Percentiles rank a stretch among this genome's conserved stretches.
phyloP scores from a whole-genome alignment of 129 eudicot genomes.

The Apium graveolens region DNA sequence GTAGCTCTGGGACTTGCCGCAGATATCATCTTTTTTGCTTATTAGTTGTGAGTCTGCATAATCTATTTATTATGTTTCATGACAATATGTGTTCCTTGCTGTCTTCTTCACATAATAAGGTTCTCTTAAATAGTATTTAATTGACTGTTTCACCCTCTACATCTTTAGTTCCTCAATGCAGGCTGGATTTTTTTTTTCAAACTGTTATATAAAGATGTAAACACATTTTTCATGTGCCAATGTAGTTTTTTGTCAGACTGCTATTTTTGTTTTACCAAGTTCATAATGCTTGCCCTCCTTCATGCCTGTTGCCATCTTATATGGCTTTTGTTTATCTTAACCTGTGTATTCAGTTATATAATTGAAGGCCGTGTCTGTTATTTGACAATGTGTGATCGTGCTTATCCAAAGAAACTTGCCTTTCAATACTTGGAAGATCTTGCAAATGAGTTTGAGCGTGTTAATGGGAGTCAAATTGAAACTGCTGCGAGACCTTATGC shows the following conservation, averaged over 20 bases:
- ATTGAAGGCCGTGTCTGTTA: slow-evolving; percentile 94
- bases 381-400: slow-evolving; percentile 96
- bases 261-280: not conserved
- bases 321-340: slow-evolving; percentile 29
- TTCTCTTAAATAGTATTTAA: not conserved
- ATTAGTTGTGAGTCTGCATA: not conserved
- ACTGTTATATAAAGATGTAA: not conserved
- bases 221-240: not conserved
- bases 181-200: not conserved
- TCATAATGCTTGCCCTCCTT: not conserved
- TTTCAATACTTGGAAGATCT: slow-evolving; percentile 96
- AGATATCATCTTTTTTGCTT: not conserved
- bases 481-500: slow-evolving; percentile 99
- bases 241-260: not conserved
- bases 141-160: not conserved
- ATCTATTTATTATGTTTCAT: not conserved
- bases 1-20: not conserved
- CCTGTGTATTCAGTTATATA: slow-evolving; percentile 48
- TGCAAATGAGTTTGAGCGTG: slow-evolving; percentile 88
- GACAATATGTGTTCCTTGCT: not conserved
- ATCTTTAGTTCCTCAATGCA: not conserved
- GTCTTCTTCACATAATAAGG: not conserved
- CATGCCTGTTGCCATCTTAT: not conserved
- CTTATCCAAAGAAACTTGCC: slow-evolving; percentile 98
- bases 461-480: slow-evolving; percentile 89